These are phyloP conservation scores for Trametes hirsuta DNA, from an alignment of 1,284 basidiomycete species.

Conservation along the genomic window DNA sequence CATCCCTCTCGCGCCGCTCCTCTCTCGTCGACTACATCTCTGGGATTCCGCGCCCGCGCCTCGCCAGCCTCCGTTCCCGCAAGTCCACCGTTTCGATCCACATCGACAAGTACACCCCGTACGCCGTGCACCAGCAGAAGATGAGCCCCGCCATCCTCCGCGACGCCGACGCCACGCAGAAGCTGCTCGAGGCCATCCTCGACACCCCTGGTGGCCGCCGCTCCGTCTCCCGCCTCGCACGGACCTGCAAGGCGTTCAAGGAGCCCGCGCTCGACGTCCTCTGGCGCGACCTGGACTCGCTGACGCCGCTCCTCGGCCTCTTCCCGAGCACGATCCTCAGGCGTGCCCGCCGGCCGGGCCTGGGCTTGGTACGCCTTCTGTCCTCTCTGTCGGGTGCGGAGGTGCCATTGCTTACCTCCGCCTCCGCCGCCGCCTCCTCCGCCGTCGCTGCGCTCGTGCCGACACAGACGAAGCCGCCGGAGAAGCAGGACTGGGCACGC, in stretches of 20 bases:
- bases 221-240: slow-evolving; percentile 65
- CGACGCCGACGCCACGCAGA: slow-evolving; percentile 63
- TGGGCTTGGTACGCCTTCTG: slow-evolving; percentile 66
- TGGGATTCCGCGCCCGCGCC: slow-evolving; percentile 42
- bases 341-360: slow-evolving; percentile 66
- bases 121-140: slow-evolving; percentile 49
- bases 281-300: slow-evolving; percentile 78
- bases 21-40: slow-evolving; percentile 50
- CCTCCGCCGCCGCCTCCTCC: slow-evolving; percentile 11
- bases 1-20: slow-evolving; percentile 38
- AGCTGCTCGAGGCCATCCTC: slow-evolving; percentile 68
- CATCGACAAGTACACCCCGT: slow-evolving; percentile 42
- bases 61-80: slow-evolving; percentile 43
- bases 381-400: slow-evolving; percentile 11
- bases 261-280: slow-evolving; percentile 73
- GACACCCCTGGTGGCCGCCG: slow-evolving; percentile 64
- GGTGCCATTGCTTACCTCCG: slow-evolving; percentile 19
- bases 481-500: slow-evolving; percentile 66
- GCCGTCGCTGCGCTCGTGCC: slow-evolving; percentile 7
- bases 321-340: slow-evolving; percentile 70
- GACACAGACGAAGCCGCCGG: slow-evolving; percentile 59
- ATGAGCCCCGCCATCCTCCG: slow-evolving; percentile 62
- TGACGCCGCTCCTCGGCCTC: slow-evolving; percentile 68
- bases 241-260: slow-evolving; percentile 71
- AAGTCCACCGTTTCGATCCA: slow-evolving; percentile 38